Evolutionary conservation across 2,329 filamentous ascomycete genomes (phyloP).

Genomic region (Cyphellophora europaea): DNA sequence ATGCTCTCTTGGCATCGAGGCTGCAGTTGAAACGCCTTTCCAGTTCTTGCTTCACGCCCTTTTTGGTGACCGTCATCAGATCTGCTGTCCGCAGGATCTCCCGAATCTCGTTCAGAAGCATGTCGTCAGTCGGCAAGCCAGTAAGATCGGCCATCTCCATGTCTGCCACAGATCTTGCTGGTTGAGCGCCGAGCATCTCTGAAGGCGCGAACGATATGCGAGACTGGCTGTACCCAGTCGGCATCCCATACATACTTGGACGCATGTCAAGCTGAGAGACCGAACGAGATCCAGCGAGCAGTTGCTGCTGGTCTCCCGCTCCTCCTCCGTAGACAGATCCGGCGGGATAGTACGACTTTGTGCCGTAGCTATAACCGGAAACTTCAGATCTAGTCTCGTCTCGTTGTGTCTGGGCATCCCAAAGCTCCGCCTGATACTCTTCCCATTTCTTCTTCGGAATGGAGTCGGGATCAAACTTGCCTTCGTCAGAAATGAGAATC

Average conservation of each 20-base stretch:
- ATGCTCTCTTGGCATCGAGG: constrained; percentile 78
- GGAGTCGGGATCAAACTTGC: constrained; percentile 86
- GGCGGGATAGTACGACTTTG: constrained; percentile 59
- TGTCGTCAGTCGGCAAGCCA: constrained; percentile 77
- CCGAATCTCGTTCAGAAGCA: constrained; percentile 83
- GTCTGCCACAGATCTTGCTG: constrained; percentile 53
- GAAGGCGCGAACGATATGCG: constrained; percentile 74
- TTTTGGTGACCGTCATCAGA: constrained; percentile 97
- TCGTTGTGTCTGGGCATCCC: constrained; percentile 83
- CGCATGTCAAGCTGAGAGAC: constrained; percentile 52
- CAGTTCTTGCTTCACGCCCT: constrained; percentile 88
- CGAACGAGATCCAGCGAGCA: constrained; percentile 48
- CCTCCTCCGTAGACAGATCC: constrained; percentile 66
- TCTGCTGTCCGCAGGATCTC: constrained; percentile 88
- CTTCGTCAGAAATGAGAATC: constrained; percentile 88
- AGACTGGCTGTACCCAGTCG: constrained; percentile 39
- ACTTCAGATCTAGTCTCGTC: constrained; percentile 75
- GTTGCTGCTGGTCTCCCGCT: constrained; percentile 23
- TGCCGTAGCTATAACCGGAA: constrained; percentile 91
- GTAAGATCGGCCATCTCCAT: constrained; percentile 67
- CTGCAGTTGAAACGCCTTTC: constrained; percentile 82
- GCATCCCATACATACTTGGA: constrained; percentile 27
- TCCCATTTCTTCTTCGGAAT: constrained; percentile 99
- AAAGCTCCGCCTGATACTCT: constrained; percentile 95
- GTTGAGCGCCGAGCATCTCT: constrained; percentile 58